Evolutionary conservation across 441 rosid genomes (phyloP).

Genomic region (Flueggea neowawraea): DNA sequence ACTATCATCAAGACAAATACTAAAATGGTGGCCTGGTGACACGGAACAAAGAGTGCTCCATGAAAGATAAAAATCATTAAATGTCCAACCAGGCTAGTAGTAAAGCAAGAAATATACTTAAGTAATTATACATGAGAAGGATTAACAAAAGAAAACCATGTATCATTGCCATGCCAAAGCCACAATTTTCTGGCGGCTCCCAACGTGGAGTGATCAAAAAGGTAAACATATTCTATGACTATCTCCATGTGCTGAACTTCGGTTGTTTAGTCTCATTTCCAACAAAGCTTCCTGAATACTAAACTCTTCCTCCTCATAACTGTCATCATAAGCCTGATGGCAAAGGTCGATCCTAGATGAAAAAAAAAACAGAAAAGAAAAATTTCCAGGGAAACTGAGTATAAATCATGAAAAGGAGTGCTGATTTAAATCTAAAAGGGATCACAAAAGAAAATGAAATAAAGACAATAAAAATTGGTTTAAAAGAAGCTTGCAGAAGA

Average conservation of each 20-base stretch:
- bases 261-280: constrained; percentile 32
- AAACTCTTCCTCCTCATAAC: constrained; percentile 76
- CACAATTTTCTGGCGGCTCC: constrained; percentile 70
- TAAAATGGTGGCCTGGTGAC: constrained; percentile 43
- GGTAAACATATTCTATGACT: constrained; percentile 43
- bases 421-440: not conserved
- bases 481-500: too few relatives aligned
- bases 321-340: constrained; percentile 88
- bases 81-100: not conserved
- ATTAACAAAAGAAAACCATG: constrained; percentile 3
- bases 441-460: not conserved
- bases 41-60: constrained; percentile 4
- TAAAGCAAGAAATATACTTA: constrained; percentile 1
- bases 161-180: constrained; percentile 41
- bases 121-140: constrained; percentile 4
- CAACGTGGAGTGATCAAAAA: constrained; percentile 44
- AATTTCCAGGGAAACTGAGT: constrained; percentile 11
- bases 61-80: not conserved
- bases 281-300: constrained; percentile 52
- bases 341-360: constrained; percentile 71
- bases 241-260: constrained; percentile 31
- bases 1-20: constrained; percentile 40
- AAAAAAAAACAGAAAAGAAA: not conserved
- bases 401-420: not conserved
- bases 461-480: too few relatives aligned